Evolutionary conservation across 768 basidiomycete species (phyloP).

Genomic region (Tricholoma furcatifolium): DNA sequence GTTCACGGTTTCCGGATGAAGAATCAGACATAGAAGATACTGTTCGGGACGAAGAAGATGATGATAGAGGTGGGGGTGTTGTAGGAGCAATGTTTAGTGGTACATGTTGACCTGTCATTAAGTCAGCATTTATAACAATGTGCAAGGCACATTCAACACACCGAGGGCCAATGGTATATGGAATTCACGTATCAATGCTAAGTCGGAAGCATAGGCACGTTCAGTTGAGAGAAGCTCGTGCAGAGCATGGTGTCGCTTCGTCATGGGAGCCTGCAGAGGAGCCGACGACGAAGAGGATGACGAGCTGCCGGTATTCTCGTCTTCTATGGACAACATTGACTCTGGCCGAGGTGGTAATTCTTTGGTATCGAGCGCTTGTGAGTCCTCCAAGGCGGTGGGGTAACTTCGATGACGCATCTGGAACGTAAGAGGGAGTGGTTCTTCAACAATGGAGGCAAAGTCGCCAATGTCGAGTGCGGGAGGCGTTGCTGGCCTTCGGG

Average conservation of each 20-base stretch:
- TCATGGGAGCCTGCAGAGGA: slow-evolving; percentile 34
- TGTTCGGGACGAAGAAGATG: slow-evolving; percentile 48
- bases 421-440: slow-evolving; percentile 17
- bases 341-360: slow-evolving; percentile 24
- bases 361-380: slow-evolving; percentile 19
- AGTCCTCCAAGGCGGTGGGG: slow-evolving; percentile 20
- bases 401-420: slow-evolving; percentile 29
- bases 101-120: slow-evolving; percentile 31
- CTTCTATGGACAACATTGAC: slow-evolving; percentile 26
- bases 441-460: slow-evolving; percentile 23
- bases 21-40: slow-evolving; percentile 52
- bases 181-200: slow-evolving; percentile 73
- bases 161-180: slow-evolving; percentile 80
- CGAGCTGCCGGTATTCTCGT: slow-evolving; percentile 15
- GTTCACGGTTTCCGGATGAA: slow-evolving; percentile 33
- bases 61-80: slow-evolving; percentile 50
- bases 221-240: slow-evolving; percentile 79
- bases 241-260: slow-evolving; percentile 77
- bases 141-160: slow-evolving; percentile 27
- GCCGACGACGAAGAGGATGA: slow-evolving; percentile 23
- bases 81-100: slow-evolving; percentile 21
- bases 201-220: slow-evolving; percentile 79
- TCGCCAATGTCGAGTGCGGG: slow-evolving; percentile 24
- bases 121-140: not conserved
- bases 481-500: slow-evolving; percentile 20